These are phyloP conservation scores for Chloromonas sp. DNA, from an alignment of 163 green algal genomes.

Conservation along the genomic window DNA sequence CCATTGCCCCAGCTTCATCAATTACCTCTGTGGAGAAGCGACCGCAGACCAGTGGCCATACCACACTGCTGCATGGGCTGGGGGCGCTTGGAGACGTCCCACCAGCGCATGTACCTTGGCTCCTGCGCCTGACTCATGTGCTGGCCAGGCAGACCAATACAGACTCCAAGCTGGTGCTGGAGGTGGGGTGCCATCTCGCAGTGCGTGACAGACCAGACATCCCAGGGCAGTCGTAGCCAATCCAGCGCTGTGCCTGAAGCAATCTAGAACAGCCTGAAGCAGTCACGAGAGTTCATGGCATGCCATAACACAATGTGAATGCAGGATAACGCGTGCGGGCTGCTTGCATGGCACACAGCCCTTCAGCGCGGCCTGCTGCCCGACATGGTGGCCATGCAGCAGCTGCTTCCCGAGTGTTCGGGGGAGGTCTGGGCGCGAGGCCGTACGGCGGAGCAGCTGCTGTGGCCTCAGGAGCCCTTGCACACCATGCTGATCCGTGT, in stretches of 20 bases:
- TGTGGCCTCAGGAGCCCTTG: constrained; percentile 70
- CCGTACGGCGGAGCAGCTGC: constrained; percentile 28
- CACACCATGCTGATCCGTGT: constrained; percentile 38
- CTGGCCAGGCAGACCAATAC: constrained; percentile 18
- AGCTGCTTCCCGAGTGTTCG: constrained; percentile 47
- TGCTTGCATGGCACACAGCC: constrained; percentile 52
- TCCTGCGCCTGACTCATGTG: constrained; percentile 70
- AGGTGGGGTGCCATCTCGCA: constrained; percentile 3
- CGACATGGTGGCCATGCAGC: constrained; percentile 60
- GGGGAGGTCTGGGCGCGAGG: constrained; percentile 4
- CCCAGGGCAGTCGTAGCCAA: neutral
- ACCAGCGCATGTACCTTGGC: constrained; percentile 59
- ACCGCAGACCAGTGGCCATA: neutral
- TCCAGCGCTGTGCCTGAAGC: neutral
- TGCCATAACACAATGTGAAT: constrained; percentile 21
- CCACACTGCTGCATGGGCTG: constrained; percentile 58
- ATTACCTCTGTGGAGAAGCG: too few species aligned
- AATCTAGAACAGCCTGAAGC: neutral
- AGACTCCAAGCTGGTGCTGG: constrained; percentile 31
- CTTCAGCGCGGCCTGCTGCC: constrained; percentile 67
- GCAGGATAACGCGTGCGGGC: constrained; percentile 52
- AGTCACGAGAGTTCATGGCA: constrained; percentile 15
- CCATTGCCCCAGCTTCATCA: too few species aligned
- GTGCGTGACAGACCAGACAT: neutral
- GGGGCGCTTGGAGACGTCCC: constrained; percentile 67